These are phyloP conservation scores for Escallonia rubra DNA, from an alignment of 129 eudicot species.

Conservation along the genomic window DNA sequence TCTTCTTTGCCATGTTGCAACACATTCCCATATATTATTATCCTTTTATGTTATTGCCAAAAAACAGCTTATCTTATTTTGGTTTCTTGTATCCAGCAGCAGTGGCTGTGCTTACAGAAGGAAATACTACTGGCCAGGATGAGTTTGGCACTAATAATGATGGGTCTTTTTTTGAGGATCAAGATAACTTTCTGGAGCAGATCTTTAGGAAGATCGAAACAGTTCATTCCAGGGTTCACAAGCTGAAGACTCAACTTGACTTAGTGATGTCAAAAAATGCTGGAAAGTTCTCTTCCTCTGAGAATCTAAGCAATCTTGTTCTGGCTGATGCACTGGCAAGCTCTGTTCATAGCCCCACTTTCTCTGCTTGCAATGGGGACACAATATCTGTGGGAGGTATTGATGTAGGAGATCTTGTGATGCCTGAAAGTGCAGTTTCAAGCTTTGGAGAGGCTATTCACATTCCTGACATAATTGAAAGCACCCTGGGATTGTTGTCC, in stretches of 20 bases:
- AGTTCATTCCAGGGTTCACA: constrained; percentile 62
- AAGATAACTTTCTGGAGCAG: constrained; percentile 45
- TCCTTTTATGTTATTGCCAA: no score
- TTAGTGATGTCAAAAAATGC: constrained; percentile 45
- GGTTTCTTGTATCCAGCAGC: background rate
- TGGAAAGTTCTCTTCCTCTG: constrained; percentile 60
- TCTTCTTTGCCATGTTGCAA: no score
- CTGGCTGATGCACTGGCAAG: constrained; percentile 56
- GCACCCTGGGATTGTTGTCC: constrained; percentile 67
- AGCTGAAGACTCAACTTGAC: constrained; percentile 58
- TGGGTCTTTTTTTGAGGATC: constrained; percentile 42
- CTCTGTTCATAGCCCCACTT: constrained; percentile 67
- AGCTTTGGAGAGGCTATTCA: constrained; percentile 57
- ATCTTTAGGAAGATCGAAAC: constrained; percentile 65
- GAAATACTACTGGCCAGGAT: constrained; percentile 30
- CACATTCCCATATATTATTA: no score
- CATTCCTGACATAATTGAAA: constrained; percentile 91
- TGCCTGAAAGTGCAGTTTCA: constrained; percentile 56
- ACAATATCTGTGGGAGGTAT: constrained; percentile 40
- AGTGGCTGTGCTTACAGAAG: constrained; percentile 30
- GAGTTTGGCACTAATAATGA: constrained; percentile 35
- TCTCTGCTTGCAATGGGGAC: constrained; percentile 73
- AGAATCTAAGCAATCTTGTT: constrained; percentile 53
- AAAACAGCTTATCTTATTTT: no score
- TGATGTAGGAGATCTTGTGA: constrained; percentile 57